phyloP scores from a whole-genome alignment of 495 filamentous ascomycete genomes.

The Melanomma pulvis-pyrius region DNA sequence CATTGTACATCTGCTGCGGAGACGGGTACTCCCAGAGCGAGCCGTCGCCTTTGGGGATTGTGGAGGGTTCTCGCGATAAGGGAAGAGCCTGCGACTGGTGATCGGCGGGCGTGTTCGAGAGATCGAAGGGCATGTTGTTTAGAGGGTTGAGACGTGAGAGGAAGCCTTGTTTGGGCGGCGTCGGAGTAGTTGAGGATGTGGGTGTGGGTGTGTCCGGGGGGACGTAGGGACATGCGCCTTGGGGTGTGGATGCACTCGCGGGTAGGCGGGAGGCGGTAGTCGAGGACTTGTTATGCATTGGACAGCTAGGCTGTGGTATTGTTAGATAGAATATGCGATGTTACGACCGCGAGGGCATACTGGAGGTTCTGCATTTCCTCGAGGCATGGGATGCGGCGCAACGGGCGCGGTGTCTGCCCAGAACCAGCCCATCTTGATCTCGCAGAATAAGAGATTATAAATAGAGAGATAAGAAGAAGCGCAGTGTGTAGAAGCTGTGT shows the following conservation, averaged over 20 bases:
- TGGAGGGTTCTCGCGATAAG: conserved; percentile 74
- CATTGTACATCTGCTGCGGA: conserved; percentile 99
- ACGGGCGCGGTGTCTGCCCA: conserved; percentile 75
- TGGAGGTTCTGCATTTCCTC: conserved; percentile 59
- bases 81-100: conserved; percentile 74
- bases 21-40: conserved; percentile 95
- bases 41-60: conserved; percentile 81
- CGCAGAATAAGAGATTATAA: neutral
- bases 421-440: conserved; percentile 86
- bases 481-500: neutral
- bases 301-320: conserved; percentile 73
- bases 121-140: conserved; percentile 90
- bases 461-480: neutral
- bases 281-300: conserved; percentile 75
- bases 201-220: conserved; percentile 50
- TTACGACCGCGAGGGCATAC: conserved; percentile 57
- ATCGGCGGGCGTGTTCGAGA: conserved; percentile 76
- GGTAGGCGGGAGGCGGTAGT: conserved; percentile 49
- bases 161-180: conserved; percentile 39
- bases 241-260: conserved; percentile 45
- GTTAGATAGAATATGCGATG: conserved; percentile 35
- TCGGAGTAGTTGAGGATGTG: conserved; percentile 48
- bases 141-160: conserved; percentile 83
- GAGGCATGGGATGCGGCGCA: conserved; percentile 50
- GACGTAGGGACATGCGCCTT: conserved; percentile 54